A percentile compares a stretch with the other conserved stretches of the same genome.
Conservation (phyloP, 2,329 filamentous ascomycete species). For the Hirsutella thompsonii region DNA sequence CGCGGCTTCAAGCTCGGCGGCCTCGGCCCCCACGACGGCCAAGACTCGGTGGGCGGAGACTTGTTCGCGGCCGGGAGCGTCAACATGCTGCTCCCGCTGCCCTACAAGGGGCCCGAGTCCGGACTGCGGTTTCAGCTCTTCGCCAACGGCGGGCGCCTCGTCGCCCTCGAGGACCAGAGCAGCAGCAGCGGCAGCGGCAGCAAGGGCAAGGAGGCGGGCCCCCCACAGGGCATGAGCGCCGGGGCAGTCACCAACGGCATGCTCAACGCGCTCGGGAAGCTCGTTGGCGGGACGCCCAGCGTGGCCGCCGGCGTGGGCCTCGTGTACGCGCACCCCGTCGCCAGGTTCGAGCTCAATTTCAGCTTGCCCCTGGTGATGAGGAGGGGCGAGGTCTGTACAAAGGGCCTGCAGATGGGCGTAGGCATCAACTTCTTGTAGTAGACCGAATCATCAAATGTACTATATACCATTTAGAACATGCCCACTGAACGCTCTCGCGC, state of each 20-base stretch:
- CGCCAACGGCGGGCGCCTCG: slow-evolving; percentile 75
- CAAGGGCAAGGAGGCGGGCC: slow-evolving; percentile 24
- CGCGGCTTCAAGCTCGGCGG: slow-evolving; percentile 86
- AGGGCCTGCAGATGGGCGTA: slow-evolving; percentile 90
- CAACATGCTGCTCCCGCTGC: slow-evolving; percentile 75
- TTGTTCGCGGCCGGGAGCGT: slow-evolving; percentile 82
- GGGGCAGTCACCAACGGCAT: slow-evolving; percentile 40
- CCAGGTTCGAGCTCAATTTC: slow-evolving; percentile 92
- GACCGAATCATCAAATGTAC: no score
- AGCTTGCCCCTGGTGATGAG: slow-evolving; percentile 73
- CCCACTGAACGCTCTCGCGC: no score
- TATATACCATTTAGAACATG: no score
- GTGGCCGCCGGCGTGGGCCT: slow-evolving; percentile 77
- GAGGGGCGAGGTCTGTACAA: slow-evolving; percentile 74
- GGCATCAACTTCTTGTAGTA: slow-evolving; percentile 91
- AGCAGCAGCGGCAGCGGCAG: no score
- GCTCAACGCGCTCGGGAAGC: slow-evolving; percentile 50
- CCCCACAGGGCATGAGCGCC: slow-evolving; percentile 21
- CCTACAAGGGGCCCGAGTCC: slow-evolving; percentile 67
- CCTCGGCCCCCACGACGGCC: slow-evolving; percentile 75
- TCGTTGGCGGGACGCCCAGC: slow-evolving; percentile 68
- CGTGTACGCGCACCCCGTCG: slow-evolving; percentile 89
- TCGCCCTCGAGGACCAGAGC: slow-evolving; percentile 54
- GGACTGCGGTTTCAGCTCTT: slow-evolving; percentile 83
- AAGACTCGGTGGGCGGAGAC: slow-evolving; percentile 81